Base-by-base conservation (phyloP, 176 grass and related monocot genomes). In the Cenchrus fungigraminus region DNA sequence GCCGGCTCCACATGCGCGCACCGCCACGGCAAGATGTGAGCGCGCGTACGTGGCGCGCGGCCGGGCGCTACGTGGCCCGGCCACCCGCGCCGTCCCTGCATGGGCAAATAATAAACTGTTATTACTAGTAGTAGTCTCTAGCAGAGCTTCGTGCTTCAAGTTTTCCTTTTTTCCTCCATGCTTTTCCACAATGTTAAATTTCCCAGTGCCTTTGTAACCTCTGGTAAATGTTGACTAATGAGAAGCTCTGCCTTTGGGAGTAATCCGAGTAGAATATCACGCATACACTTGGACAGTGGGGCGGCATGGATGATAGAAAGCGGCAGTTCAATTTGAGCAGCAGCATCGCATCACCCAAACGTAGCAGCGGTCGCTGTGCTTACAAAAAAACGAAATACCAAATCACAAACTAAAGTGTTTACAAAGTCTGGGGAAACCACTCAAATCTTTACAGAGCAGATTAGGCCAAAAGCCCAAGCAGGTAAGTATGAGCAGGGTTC, bases 21-120 rank as follows among this genome's bases (percentile, higher is more conserved):
- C 74, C 84, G 84, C 60, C 81, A 90, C 57, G 84, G 88, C 29
- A 90, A 90, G 80, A 83, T 90, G 80, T 90, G 84, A 90, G 55
- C 5, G 55, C 14, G 4, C 37, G 2, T 29, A 71, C 54, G 52
- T 71, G 65, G 32, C 8, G n/a, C 9, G 6, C 50, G 59, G 2
- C 59, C 57, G 16, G 59, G 3, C n/a, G 58, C 58, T 61, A 25
- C 58, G 58, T 61, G 59, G 3, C 59, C n/a, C 3, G 59, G 59
- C n/a, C 57, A 9, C 59, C 59, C 9, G n/a, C 58, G 58, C 58
- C 59, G 59, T 20, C 55, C 55, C 59, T 62, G 59, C 59, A 28
- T 25, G 59, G 59, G 59, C n/a, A 28, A 60, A 60, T 60, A 62
- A 62, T 25, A 62, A 59, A n/a, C 20, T 62, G 59, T 62, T 25